Evolutionary conservation across 257 asterid genomes (phyloP), one percentile per base, ranked within the genome.

Genomic region (Solanum habrochaites): DNA sequence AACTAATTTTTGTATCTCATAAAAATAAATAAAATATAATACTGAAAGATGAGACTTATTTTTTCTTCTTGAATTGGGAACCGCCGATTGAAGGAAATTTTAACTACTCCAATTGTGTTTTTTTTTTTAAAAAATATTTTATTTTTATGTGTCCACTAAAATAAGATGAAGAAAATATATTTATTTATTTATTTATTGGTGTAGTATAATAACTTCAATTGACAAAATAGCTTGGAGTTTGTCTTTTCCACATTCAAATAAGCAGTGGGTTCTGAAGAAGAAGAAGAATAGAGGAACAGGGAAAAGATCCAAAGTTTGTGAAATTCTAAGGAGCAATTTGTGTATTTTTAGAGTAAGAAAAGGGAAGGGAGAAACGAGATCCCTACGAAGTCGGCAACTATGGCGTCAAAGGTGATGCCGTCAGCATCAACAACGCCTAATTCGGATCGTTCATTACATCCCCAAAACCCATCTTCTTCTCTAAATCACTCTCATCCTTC

Each of bases 401-500:
- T 95, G 98, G 98, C 97, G 94, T 95, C 98, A 90, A 94, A 91
- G 98, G 98, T 95, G 95, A 94, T 95, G 96, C 90, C 98, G 87
- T 93, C 98, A 88, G 91, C 96, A 88, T 94, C 99, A 89, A 42
- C 49, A 67, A 77, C 87, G 87, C 93, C 98, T 93, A 97, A 97
- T 91, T 95, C 97, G 97, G 98, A 97, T 97, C 98, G 87, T 86
- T 93, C 99, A 88, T 95, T 94, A 87, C 96, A 91, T 82, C 85
- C 95, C 77, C 67, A 96, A 35, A 75, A 93, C 83, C 58, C 94
- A 52, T 6, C 62, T 43, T 64, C 92, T 62, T 81, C 93, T 31
- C 49, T 12, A 52, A 73, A 39, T 81, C 75, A 89, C 72, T 74
- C 96, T 74, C 95, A 91, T 91, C 97, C 89, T 75, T 27, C 62